Conservation (phyloP, 441 rosid species). For the Erysimum pusillum region DNA sequence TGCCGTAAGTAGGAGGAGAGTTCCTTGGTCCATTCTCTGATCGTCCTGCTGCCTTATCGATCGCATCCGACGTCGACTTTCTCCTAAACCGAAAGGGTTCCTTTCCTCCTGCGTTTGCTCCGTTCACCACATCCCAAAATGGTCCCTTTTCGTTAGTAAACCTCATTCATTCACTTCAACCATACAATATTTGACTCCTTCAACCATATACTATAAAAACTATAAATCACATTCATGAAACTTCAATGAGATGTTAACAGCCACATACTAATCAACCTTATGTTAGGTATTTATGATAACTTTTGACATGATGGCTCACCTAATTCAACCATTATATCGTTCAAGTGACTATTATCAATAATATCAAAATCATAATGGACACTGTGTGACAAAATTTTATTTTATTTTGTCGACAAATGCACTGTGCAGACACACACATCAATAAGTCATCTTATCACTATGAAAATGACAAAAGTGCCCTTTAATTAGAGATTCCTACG, state of each 20-base stretch:
- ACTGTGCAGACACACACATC: background rate
- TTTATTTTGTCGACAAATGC: background rate
- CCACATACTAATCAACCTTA: background rate
- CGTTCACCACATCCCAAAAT: conserved; percentile 42
- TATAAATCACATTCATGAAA: background rate
- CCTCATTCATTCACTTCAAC: conserved; percentile 26
- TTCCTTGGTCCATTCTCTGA: conserved; percentile 74
- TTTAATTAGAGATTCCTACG: background rate
- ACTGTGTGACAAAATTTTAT: conserved; percentile 34
- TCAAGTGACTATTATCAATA: background rate
- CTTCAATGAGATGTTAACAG: background rate
- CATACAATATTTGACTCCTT: background rate
- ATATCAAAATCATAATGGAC: conserved; percentile 2
- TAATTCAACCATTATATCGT: conserved; percentile 6
- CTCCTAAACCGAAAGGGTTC: conserved; percentile 83
- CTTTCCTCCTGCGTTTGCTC: conserved; percentile 64
- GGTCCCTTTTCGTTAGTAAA: conserved; percentile 40
- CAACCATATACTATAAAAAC: background rate
- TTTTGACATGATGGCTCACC: conserved; percentile 22
- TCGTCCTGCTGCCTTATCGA: conserved; percentile 65
- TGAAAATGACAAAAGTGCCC: conserved; percentile 33
- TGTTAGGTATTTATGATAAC: background rate
- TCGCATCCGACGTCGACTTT: conserved; percentile 72
- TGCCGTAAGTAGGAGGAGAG: conserved; percentile 80
- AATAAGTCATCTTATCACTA: conserved; percentile 3